phyloP scores from a whole-genome alignment of 441 rosid genomes.

The Daphne laureola region DNA sequence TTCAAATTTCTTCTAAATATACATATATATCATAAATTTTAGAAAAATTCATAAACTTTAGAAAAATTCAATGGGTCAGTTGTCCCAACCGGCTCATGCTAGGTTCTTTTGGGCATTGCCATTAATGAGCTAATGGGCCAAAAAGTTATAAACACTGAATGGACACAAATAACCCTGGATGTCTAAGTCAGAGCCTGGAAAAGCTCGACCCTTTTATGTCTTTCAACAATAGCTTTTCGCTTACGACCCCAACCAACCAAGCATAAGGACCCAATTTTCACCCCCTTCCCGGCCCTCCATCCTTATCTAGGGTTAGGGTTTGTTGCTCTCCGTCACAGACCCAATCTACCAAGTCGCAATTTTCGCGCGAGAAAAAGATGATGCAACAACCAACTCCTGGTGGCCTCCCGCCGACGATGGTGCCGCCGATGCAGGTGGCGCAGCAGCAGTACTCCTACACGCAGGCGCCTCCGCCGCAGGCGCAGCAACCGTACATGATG shows the following conservation, averaged over 20 bases:
- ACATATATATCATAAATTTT: too few relatives aligned
- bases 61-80: too few relatives aligned
- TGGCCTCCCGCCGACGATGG: conserved; percentile 18
- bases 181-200: background rate
- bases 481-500: conserved; percentile 53
- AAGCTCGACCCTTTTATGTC: background rate
- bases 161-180: conserved; percentile 2
- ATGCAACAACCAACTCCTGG: conserved; percentile 49
- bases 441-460: conserved; percentile 36
- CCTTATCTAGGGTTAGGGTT: conserved; percentile 27
- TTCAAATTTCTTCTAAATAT: too few relatives aligned
- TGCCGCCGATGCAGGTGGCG: conserved; percentile 23
- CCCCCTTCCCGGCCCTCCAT: background rate
- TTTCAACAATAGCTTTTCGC: background rate
- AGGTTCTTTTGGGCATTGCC: too few relatives aligned
- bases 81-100: too few relatives aligned
- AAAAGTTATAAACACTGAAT: background rate
- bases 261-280: background rate
- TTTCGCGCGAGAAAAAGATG: conserved; percentile 14
- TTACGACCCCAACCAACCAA: background rate
- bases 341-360: background rate
- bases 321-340: background rate
- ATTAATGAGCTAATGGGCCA: too few relatives aligned
- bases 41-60: too few relatives aligned
- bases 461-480: conserved; percentile 30